These are phyloP conservation scores for Fomes fomentarius DNA, from an alignment of 1,284 basidiomycete genomes.

Conservation along the genomic window DNA sequence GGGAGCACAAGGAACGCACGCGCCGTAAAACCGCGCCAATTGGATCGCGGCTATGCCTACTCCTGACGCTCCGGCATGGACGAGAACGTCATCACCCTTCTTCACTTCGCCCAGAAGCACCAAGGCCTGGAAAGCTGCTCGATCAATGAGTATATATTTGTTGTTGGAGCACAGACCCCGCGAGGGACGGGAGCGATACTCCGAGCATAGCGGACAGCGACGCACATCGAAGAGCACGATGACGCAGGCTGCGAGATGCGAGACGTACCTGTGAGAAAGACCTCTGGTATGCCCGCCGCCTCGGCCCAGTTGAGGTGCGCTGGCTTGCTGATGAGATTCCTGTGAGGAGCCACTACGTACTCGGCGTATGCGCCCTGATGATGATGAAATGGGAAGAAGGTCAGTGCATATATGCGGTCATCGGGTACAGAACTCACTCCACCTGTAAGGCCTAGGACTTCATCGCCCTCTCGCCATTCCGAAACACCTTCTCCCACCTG, in stretches of 20 bases:
- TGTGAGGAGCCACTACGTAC: conserved; percentile 73
- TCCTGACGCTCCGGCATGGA: conserved; percentile 91
- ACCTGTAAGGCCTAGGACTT: conserved; percentile 83
- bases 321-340: conserved; percentile 81
- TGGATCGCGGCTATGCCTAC: conserved; percentile 93
- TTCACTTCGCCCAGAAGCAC: conserved; percentile 72
- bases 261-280: conserved; percentile 76
- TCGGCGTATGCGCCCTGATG: conserved; percentile 92
- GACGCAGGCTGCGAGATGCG: too few relatives aligned
- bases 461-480: conserved; percentile 76
- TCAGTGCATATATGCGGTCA: not conserved
- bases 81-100: conserved; percentile 75
- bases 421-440: conserved; percentile 49
- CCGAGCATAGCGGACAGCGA: not conserved
- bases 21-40: conserved; percentile 75
- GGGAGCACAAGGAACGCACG: conserved; percentile 51
- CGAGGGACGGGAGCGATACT: not conserved
- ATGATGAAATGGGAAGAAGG: not conserved
- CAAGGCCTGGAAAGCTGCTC: conserved; percentile 80
- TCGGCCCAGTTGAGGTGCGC: conserved; percentile 78
- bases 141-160: not conserved
- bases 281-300: conserved; percentile 87
- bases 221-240: too few relatives aligned
- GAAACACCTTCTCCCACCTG: conserved; percentile 58
- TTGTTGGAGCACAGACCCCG: not conserved